Evolutionary conservation across 768 basidiomycete genomes (phyloP).

Genomic region (Zangia roseola): DNA sequence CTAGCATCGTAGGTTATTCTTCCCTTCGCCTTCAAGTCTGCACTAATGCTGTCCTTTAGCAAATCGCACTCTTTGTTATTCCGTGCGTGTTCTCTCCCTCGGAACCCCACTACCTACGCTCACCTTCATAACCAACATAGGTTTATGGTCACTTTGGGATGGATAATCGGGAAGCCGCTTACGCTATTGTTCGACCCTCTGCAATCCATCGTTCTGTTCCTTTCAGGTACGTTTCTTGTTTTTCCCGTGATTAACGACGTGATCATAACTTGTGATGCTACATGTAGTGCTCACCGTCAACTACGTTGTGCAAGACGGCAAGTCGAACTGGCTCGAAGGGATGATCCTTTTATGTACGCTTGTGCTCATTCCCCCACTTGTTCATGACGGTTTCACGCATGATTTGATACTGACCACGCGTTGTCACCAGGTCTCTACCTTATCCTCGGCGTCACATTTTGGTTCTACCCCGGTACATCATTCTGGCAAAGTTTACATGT

Average conservation of each 20-base stretch:
- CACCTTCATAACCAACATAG: slow-evolving; percentile 31
- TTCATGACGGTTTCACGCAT: too few species aligned
- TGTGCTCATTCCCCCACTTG: not conserved
- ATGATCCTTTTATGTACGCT: slow-evolving; percentile 63
- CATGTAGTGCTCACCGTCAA: slow-evolving; percentile 75
- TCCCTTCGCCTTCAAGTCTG: not conserved
- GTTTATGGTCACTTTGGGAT: slow-evolving; percentile 74
- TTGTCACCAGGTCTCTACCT: slow-evolving; percentile 45
- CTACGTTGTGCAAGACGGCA: slow-evolving; percentile 82
- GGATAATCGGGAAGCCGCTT: slow-evolving; percentile 77
- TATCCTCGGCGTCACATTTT: slow-evolving; percentile 54
- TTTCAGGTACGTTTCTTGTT: slow-evolving; percentile 23
- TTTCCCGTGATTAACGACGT: not conserved
- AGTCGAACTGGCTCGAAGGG: slow-evolving; percentile 90
- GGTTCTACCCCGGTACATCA: slow-evolving; percentile 49
- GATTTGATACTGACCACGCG: too few species aligned
- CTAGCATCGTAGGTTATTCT: slow-evolving; percentile 60
- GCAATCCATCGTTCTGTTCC: slow-evolving; percentile 48
- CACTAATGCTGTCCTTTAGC: slow-evolving; percentile 38
- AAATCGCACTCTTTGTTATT: slow-evolving; percentile 71
- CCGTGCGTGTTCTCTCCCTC: slow-evolving; percentile 39
- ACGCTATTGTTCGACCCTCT: slow-evolving; percentile 86
- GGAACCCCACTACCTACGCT: slow-evolving; percentile 4
- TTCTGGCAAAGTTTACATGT: not conserved
- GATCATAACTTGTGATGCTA: not conserved